These are phyloP conservation scores for Phalaenopsis equestris DNA, from an alignment of 106 monocot genomes.

Conservation along the genomic window DNA sequence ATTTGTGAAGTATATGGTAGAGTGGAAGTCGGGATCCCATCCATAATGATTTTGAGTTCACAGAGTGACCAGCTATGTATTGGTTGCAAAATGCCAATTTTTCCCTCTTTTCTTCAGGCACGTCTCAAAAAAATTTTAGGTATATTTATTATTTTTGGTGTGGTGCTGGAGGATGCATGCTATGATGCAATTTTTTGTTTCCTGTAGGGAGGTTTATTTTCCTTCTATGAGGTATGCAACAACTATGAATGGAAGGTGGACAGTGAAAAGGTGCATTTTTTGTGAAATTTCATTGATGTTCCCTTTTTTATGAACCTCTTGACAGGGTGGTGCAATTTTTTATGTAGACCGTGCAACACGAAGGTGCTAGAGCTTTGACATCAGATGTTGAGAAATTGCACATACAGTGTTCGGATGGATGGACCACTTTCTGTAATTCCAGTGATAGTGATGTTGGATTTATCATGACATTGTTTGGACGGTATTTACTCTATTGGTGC, in stretches of 20 bases:
- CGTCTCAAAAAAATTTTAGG: not conserved
- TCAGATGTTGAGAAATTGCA: slow-evolving; percentile 16
- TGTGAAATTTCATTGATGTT: not conserved
- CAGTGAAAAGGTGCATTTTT: slow-evolving; percentile 54
- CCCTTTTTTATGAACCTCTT: not conserved
- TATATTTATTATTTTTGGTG: not conserved
- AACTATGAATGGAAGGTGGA: slow-evolving; percentile 66
- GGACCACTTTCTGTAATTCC: slow-evolving; percentile 14
- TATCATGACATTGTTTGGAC: slow-evolving; percentile 53
- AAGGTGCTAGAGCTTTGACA: slow-evolving; percentile 15
- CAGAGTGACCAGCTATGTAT: slow-evolving; percentile 83
- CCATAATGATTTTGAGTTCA: slow-evolving; percentile 38
- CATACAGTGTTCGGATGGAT: slow-evolving; percentile 5
- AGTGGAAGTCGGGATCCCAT: slow-evolving; percentile 77
- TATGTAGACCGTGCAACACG: not conserved
- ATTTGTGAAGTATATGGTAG: slow-evolving; percentile 73
- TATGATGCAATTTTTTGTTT: not conserved
- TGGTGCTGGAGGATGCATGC: not conserved
- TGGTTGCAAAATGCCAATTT: slow-evolving; percentile 84
- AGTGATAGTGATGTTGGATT: slow-evolving; percentile 32
- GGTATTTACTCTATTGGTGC: slow-evolving; percentile 33
- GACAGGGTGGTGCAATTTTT: not conserved
- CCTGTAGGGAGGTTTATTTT: slow-evolving; percentile 77
- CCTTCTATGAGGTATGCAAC: slow-evolving; percentile 82
- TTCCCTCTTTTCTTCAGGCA: slow-evolving; percentile 67